Base-by-base conservation (phyloP, 164 flowering plant genomes). In the Echeveria elegans region DNA sequence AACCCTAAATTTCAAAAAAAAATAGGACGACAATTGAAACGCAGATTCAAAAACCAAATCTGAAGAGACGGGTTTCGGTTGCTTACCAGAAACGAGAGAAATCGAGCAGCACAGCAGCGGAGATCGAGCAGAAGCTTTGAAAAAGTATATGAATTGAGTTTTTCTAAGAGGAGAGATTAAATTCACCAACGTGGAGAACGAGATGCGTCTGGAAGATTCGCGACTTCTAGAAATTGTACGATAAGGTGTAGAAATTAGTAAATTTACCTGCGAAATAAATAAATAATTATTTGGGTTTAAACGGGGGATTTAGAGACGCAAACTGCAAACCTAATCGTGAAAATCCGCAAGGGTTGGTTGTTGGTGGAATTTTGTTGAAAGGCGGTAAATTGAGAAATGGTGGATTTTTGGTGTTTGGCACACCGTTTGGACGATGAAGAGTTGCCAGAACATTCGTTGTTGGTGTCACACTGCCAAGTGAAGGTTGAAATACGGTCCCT, bases 181-280 rank as follows among this genome's bases (percentile, higher is more conserved):
- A 8, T 53, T 53, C 59, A 24, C 11, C 61, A 9, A 28, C 15
- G 14, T 16, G 19, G 32, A 8, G 24, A 53, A 19, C 61, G 32
- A 56, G 61, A 56, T 26, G 61, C 32, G 4, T 29, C 32, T 28
- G 61, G 61, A 56, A 56, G 61, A 26, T 53, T 53, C 60, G 60
- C 60, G 60, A 53, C 14, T 56, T 56, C 61, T 23, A 56, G 32
- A 56, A 56, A 26, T 28, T 6, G 31, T 43, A 43, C 47, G 30
- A 56, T 11, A 52, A 10, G n/a, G n/a, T n/a, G 26, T 21, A 21
- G 24, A 2, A 53, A 2, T 53, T 8, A n/a, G n/a, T 9, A 24
- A 11, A 38, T 16, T 34, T 3, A 34, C n/a, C 7, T 34, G 7
- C 3, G 7, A 7, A 18, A 11, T 43, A 11, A 43, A 43, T 56